Evolutionary conservation across 1,284 basidiomycete genomes (phyloP), one percentile per base, ranked within the genome.

Genomic region (Tilletia horrida): DNA sequence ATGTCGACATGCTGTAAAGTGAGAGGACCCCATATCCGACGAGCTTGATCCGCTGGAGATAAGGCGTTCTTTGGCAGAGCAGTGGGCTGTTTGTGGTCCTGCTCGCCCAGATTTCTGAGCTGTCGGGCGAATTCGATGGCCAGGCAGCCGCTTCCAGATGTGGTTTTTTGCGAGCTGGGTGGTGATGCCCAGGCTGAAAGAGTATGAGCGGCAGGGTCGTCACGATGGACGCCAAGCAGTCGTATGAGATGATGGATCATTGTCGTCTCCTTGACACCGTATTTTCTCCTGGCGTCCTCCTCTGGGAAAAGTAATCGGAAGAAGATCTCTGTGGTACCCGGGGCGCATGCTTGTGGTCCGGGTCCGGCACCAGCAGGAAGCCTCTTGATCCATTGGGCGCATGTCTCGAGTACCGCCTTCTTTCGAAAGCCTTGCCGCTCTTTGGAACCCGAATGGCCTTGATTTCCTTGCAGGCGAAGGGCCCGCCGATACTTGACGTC

Each of bases 301-400:
- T 59, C 55, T 8, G 55, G 55, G 27, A 59, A 59, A 16, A 59
- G 55, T 18, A 59, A 16, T 9, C 55, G 55, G 27, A 59, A 59
- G 55, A 59, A 18, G 6, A 29, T 29, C 21, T 31, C 55, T 18
- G 29, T 35, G 9, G 29, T 59, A 4, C 55, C 55, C 14, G 55
- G 55, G 13, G 9, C 27, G 16, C 55, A 59, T 35, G 27, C 55
- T 59, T 59, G 55, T 18, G 55, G 55, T 6, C 55, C 55, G 11
- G 55, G 55, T 9, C 55, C 55, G 11, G 27, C 16, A 14, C 55
- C 55, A 13, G 27, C 55, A 3, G 55, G 55, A 16, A 59, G 55
- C 16, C 35, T 29, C 29, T 11, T 18, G 27, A 59, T 59, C 55
- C 55, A 59, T 18, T 31, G 18, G 3, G 6, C 0, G 27, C 16